Base-by-base conservation (phyloP, 192 early-diverging fungal species). In the Coemansia aciculifera region DNA sequence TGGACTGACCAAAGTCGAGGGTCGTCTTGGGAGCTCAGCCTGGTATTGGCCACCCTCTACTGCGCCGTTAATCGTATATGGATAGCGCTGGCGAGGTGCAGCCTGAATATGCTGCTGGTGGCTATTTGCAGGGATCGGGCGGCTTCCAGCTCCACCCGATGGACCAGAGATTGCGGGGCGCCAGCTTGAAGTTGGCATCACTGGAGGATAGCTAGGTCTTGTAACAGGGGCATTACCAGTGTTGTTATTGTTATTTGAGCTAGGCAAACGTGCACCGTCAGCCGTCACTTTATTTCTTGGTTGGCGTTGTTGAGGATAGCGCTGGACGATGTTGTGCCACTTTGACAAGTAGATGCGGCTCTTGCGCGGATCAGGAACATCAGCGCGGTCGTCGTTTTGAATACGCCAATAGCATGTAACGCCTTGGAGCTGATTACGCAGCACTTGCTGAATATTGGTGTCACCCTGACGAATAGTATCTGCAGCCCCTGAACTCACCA, bases 361-460 rank as follows among this genome's bases (percentile, higher is more conserved):
- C 5, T 59, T 49, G 38, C 79, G 79, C 19, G 79, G 79, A 39
- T 81, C 79, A 3, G 40, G 48, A 9, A 64, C 59, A 19, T 76
- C 66, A 19, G 52, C 42, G 19, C 63, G 60, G 37, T 67, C 56
- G 29, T 43, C 65, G 65, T 69, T 73, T 43, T 81, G 79, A 36
- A 81, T 73, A 43, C 79, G 74, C 74, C 74, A 81, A 71, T 77
- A 81, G 70, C 79, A 77, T 19, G 76, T 46, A 10, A 81, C 79
- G 62, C 79, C 79, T 66, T 81, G 79, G 3, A 81, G 74, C 68
- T 81, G 74, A 64, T 81, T 81, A 61, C 79, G 79, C 37, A 81
- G 71, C 13, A 81, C 79, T 40, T 81, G 79, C 62, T 81, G 79
- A 0, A 81, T 54, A 32, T 77, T 71, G 17, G 79, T 81, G 2